Percentiles rank a stretch among this genome's conserved stretches.
phyloP scores from a whole-genome alignment of 2,329 filamentous ascomycete genomes.

The Delphinella strobiligena region DNA sequence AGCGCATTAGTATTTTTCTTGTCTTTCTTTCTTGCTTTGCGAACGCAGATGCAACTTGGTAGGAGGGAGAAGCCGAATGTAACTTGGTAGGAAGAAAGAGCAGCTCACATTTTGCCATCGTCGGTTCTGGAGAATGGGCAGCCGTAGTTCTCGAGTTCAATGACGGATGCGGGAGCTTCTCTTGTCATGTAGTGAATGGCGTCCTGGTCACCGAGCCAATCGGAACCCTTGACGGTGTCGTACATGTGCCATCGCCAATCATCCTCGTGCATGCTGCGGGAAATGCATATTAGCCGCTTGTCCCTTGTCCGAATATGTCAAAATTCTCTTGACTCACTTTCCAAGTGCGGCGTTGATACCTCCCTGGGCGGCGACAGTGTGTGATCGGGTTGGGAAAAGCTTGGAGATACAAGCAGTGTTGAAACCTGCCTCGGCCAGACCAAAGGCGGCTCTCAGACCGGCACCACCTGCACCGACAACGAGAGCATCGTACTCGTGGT shows the following conservation, averaged over 20 bases:
- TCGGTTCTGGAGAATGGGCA: constrained; percentile 95
- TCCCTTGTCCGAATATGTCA: no score
- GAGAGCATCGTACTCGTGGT: constrained; percentile 97
- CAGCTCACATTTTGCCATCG: constrained; percentile 63
- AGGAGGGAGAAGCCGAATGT: no score
- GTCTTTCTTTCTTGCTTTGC: no score
- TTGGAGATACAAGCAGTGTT: constrained; percentile 81
- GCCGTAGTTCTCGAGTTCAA: constrained; percentile 94
- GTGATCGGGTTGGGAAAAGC: constrained; percentile 74
- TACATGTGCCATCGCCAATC: constrained; percentile 99
- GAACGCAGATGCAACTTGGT: no score
- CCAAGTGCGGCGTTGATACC: constrained; percentile 81
- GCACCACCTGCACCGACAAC: constrained; percentile 79
- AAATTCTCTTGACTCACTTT: constrained; percentile 38
- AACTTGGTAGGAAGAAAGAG: no score
- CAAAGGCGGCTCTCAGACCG: constrained; percentile 72
- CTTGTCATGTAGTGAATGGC: constrained; percentile 98
- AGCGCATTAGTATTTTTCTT: neutral
- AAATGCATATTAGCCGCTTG: constrained; percentile 6
- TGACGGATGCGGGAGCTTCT: constrained; percentile 80
- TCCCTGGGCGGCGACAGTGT: constrained; percentile 66
- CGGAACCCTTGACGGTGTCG: constrained; percentile 93
- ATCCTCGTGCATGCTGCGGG: constrained; percentile 88
- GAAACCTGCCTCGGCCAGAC: constrained; percentile 77
- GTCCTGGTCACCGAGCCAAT: constrained; percentile 96